phyloP scores from a whole-genome alignment of 1,139 yeast species.

The Magnusiomyces fungicola region DNA sequence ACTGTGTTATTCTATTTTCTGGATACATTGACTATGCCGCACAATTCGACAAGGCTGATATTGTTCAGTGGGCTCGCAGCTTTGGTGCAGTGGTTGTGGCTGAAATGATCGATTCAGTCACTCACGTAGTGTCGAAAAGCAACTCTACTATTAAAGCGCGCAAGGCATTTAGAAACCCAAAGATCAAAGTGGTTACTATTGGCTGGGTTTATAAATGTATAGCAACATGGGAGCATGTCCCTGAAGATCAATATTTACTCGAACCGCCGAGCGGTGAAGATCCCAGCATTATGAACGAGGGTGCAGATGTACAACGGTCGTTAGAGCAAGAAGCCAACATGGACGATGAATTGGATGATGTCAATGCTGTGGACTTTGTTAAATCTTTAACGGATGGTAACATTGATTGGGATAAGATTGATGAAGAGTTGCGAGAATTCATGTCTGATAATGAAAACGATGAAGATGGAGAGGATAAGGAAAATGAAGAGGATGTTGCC shows the following conservation, averaged over 20 bases:
- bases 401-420: slow-evolving; percentile 34
- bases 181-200: slow-evolving; percentile 73
- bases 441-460: slow-evolving; percentile 22
- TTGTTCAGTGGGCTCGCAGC: slow-evolving; percentile 85
- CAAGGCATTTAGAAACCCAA: slow-evolving; percentile 39
- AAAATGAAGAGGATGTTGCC: neutral
- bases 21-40: slow-evolving; percentile 81
- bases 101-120: slow-evolving; percentile 65
- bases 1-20: slow-evolving; percentile 67
- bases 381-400: slow-evolving; percentile 30
- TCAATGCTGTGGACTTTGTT: slow-evolving; percentile 29
- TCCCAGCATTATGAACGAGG: slow-evolving; percentile 4
- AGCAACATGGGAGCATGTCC: slow-evolving; percentile 65
- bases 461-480: slow-evolving; percentile 16
- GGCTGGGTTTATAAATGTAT: slow-evolving; percentile 90
- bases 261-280: slow-evolving; percentile 32
- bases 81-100: slow-evolving; percentile 85
- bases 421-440: slow-evolving; percentile 35
- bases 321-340: neutral
- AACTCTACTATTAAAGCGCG: slow-evolving; percentile 76
- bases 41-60: slow-evolving; percentile 57
- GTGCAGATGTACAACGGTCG: slow-evolving; percentile 37
- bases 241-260: slow-evolving; percentile 56
- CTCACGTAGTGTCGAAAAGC: slow-evolving; percentile 80
- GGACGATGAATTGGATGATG: slow-evolving; percentile 30